Evolutionary conservation across 306 rosid species (phyloP), one percentile per base, ranked within the genome.

Genomic region (Calophaca sinica): DNA sequence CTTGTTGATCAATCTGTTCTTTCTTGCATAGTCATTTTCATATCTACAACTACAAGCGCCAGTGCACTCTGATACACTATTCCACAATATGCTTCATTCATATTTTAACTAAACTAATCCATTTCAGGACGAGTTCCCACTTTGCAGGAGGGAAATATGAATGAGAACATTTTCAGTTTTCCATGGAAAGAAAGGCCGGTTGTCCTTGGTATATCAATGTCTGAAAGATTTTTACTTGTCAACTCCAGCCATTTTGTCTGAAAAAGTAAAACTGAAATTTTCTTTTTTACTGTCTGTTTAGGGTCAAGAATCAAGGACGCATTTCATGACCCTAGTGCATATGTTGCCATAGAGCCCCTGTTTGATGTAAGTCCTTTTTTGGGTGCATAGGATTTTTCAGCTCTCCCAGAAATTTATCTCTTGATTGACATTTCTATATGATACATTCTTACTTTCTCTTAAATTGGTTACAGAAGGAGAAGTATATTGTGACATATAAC

Each of bases 241-340:
- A 35, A 52, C 29, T 78, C 5, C 74, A 46, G 81, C 31, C 77
- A 42, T 67, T 59, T 79, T 83, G 36, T 45, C 68, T 53, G 77
- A 57, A 72, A 42, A 38, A 14, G 71, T 72, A 53, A 46, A 70
- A 44, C 59, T 80, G 51, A 72, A 39, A 33, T 65, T 66, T 44
- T 70, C 6, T 76, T 59, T 76, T 32, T 41, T 65, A 62, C 52
- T 38, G 12, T 57, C 54, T 57, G 72, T 74, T 20, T 86, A 94
- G 99, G 99, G 74, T 85, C 97, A 55, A 90, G 98, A 84, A 77
- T 92, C 79, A 94, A 90, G 86, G 99, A 94, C 63, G 98, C 98
- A 72, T 94, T 94, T 80, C 99, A 92, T 73, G 98, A 94, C 70
- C 93, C 99, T n/a, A 85, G 86, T 79, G 79, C 84, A 48, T 94